These are phyloP conservation scores for Epithemia pelagica DNA, from an alignment of 108 stramenopile genomes.

Conservation along the genomic window DNA sequence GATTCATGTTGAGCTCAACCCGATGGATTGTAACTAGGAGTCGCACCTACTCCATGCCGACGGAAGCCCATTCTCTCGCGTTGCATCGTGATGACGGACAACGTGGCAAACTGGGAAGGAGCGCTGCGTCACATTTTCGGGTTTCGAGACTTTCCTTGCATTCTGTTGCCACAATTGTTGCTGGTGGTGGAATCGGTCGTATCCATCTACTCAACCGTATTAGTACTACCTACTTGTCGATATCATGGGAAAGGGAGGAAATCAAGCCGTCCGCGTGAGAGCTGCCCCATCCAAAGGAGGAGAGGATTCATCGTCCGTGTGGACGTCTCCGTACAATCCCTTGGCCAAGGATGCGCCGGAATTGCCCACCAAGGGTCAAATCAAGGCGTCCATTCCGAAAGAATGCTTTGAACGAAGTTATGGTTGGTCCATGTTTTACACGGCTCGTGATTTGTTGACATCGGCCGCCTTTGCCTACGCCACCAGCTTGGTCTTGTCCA, in stretches of 20 bases:
- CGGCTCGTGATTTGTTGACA: conserved; percentile 74
- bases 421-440: conserved; percentile 75
- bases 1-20: too few relatives aligned
- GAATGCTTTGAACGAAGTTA: conserved; percentile 93
- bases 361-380: conserved; percentile 84
- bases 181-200: too few relatives aligned
- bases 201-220: too few relatives aligned
- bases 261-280: neutral
- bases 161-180: too few relatives aligned
- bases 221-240: too few relatives aligned
- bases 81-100: too few relatives aligned
- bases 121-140: too few relatives aligned
- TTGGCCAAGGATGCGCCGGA: conserved; percentile 71
- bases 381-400: conserved; percentile 81
- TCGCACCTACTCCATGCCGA: too few relatives aligned
- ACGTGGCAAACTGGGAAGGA: too few relatives aligned
- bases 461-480: conserved; percentile 76
- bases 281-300: neutral
- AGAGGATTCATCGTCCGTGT: conserved; percentile 12
- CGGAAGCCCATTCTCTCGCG: too few relatives aligned
- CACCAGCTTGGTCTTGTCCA: conserved; percentile 62
- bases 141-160: too few relatives aligned
- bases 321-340: conserved; percentile 82
- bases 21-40: too few relatives aligned
- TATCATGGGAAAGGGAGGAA: conserved; percentile 9